Evolutionary conservation across 495 filamentous ascomycete genomes (phyloP).

Genomic region (Ramalina peruviana): DNA sequence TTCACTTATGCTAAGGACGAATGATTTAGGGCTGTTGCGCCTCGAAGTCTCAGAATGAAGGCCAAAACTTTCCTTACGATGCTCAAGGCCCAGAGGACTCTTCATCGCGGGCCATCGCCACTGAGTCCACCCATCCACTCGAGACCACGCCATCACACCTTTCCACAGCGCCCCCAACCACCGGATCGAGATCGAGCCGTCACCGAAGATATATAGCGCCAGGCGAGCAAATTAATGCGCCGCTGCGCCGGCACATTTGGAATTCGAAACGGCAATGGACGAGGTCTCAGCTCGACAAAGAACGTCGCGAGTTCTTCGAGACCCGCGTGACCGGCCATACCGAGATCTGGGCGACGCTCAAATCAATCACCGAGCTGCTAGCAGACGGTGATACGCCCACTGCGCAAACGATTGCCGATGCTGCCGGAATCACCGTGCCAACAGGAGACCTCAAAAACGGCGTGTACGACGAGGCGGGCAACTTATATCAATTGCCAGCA

Average conservation of each 20-base stretch:
- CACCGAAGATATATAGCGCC: constrained; percentile 17
- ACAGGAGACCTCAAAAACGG: constrained; percentile 59
- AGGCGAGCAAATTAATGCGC: constrained; percentile 35
- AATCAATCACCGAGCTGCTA: constrained; percentile 49
- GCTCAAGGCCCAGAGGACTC: constrained; percentile 9
- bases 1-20: background rate
- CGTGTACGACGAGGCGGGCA: constrained; percentile 64
- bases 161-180: constrained; percentile 6
- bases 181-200: constrained; percentile 7
- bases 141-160: constrained; percentile 6
- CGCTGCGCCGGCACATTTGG: constrained; percentile 37
- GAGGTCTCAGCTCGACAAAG: constrained; percentile 31
- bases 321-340: constrained; percentile 63
- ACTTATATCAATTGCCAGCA: constrained; percentile 60
- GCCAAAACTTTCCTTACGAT: constrained; percentile 11
- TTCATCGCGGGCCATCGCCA: constrained; percentile 16
- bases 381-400: constrained; percentile 47
- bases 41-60: constrained; percentile 9
- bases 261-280: constrained; percentile 41
- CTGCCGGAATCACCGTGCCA: constrained; percentile 66
- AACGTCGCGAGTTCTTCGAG: constrained; percentile 60
- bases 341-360: constrained; percentile 68
- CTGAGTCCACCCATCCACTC: constrained; percentile 5
- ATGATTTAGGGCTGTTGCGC: constrained; percentile 14
- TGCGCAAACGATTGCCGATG: constrained; percentile 64